Percentiles rank a stretch among this genome's conserved stretches.
phyloP scores from a whole-genome alignment of 202 grass and related monocot genomes.

The Thinopyrum obtusiflorum region DNA sequence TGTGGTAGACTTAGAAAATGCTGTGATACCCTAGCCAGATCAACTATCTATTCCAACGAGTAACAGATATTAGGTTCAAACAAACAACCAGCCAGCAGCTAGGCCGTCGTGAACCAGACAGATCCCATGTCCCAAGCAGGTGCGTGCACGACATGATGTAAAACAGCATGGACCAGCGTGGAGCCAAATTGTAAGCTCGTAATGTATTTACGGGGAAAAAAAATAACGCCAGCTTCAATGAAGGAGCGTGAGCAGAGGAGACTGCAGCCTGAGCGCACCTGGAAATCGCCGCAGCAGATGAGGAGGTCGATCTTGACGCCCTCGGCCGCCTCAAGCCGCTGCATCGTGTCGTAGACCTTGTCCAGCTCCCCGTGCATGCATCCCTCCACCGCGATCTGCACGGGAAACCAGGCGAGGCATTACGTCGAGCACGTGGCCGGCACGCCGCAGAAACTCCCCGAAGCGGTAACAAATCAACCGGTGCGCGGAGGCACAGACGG shows the following conservation, averaged over 20 bases:
- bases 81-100: neutral
- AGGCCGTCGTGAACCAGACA: neutral
- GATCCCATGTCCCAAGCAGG: neutral
- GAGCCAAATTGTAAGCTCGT: neutral
- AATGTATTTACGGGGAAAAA: neutral
- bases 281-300: constrained; percentile 87
- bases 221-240: neutral
- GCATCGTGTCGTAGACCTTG: constrained; percentile 71
- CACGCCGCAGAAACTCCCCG: neutral
- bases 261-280: constrained; percentile 34
- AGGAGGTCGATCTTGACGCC: constrained; percentile 86
- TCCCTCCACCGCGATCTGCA: constrained; percentile 81
- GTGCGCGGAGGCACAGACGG: neutral
- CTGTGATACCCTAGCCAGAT: neutral
- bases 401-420: constrained; percentile 21
- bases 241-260: neutral
- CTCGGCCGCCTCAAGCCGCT: constrained; percentile 53
- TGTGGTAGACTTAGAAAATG: neutral
- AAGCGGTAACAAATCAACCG: neutral
- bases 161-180: neutral
- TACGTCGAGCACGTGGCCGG: constrained; percentile 41
- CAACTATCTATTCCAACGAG: neutral
- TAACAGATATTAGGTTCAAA: neutral
- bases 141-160: neutral
- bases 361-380: constrained; percentile 93